These are phyloP conservation scores for Xylaria sp. DNA, from an alignment of 2,329 filamentous ascomycete species.

Conservation along the genomic window DNA sequence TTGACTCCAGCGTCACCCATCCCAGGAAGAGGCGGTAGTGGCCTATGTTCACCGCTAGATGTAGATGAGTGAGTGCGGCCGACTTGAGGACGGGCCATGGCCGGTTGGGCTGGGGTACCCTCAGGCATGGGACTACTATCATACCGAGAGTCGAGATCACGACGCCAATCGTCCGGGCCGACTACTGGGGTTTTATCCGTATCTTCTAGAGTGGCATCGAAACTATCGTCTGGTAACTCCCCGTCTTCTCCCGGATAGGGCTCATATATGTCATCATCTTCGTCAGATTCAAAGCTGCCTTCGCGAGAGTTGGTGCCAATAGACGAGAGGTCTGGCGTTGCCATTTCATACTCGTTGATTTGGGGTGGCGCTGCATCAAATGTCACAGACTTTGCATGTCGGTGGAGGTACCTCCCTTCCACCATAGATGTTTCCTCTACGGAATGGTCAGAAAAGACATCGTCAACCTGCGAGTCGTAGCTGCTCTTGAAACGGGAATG, in stretches of 20 bases:
- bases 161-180: slow-evolving; percentile 94
- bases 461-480: slow-evolving; percentile 71
- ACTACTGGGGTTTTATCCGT: slow-evolving; percentile 97
- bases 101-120: slow-evolving; percentile 49
- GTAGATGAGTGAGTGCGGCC: slow-evolving; percentile 73
- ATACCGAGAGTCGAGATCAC: slow-evolving; percentile 75
- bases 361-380: slow-evolving; percentile 94
- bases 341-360: slow-evolving; percentile 98
- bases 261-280: slow-evolving; percentile 70
- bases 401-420: slow-evolving; percentile 72
- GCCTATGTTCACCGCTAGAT: slow-evolving; percentile 81
- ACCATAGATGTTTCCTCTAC: slow-evolving; percentile 64
- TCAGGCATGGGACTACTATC: slow-evolving; percentile 73
- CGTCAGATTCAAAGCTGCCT: slow-evolving; percentile 87
- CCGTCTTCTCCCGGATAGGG: slow-evolving; percentile 60
- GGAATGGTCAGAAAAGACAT: slow-evolving; percentile 71
- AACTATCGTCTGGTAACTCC: slow-evolving; percentile 80
- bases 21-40: slow-evolving; percentile 83
- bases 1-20: slow-evolving; percentile 52
- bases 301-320: slow-evolving; percentile 88
- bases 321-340: slow-evolving; percentile 93
- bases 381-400: slow-evolving; percentile 94
- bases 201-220: slow-evolving; percentile 93
- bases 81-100: slow-evolving; percentile 59
- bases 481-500: slow-evolving; percentile 68